Evolutionary conservation across 306 rosid species (phyloP).

Genomic region (Fragaria ananassa): DNA sequence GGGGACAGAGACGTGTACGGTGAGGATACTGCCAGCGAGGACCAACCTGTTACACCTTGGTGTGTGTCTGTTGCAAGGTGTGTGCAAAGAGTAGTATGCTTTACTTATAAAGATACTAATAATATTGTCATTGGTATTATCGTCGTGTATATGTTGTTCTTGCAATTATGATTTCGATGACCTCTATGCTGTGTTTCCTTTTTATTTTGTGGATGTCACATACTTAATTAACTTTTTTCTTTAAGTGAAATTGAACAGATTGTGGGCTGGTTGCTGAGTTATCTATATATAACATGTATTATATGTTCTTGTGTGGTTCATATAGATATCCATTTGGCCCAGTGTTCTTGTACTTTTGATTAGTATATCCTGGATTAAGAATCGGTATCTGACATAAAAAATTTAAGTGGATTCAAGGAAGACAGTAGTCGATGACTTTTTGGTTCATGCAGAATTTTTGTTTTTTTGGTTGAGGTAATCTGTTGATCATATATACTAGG

Average conservation of each 20-base stretch:
- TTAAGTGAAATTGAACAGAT: neutral
- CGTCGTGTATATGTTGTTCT: neutral
- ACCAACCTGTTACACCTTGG: conserved; percentile 83
- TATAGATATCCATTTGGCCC: no score
- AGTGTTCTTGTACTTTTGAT: neutral
- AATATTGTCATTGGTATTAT: neutral
- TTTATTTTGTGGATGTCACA: neutral
- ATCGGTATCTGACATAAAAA: neutral
- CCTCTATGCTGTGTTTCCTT: neutral
- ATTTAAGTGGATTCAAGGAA: neutral
- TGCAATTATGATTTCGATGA: conserved; percentile 13
- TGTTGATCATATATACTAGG: neutral
- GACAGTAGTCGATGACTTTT: neutral
- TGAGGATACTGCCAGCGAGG: conserved; percentile 74
- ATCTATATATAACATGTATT: neutral
- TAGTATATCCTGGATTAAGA: neutral
- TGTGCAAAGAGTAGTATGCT: neutral
- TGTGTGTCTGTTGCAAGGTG: conserved; percentile 83
- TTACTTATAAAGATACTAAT: neutral
- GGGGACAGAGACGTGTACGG: conserved; percentile 68
- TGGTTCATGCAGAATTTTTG: neutral
- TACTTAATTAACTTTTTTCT: neutral
- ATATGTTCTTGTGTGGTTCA: neutral
- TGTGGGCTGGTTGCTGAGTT: neutral
- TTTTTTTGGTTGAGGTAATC: neutral